These are phyloP conservation scores for Hyaloscypha finlandica DNA, from an alignment of 495 filamentous ascomycete species.

Conservation along the genomic window DNA sequence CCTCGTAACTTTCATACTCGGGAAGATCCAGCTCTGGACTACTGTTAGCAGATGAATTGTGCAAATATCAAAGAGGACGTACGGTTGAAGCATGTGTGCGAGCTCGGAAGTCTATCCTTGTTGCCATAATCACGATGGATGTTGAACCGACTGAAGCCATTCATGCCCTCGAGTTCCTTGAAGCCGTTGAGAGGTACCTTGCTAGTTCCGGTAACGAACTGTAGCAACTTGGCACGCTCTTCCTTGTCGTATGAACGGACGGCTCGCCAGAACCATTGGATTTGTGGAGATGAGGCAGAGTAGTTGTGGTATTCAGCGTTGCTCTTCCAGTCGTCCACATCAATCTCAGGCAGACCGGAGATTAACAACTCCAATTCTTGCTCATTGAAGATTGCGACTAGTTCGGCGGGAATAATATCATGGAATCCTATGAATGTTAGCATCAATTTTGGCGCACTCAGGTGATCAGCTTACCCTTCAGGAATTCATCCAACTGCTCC, in stretches of 20 bases:
- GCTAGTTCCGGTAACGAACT: constrained; percentile 97
- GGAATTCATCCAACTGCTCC: constrained; percentile 92
- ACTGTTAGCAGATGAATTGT: constrained; percentile 7
- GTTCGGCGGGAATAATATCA: constrained; percentile 92
- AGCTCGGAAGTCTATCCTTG: constrained; percentile 94
- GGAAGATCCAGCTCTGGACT: constrained; percentile 91
- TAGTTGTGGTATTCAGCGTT: constrained; percentile 99
- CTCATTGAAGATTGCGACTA: constrained; percentile 98
- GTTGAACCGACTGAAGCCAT: constrained; percentile 96
- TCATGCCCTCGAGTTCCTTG: constrained; percentile 99
- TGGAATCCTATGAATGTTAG: constrained; percentile 71
- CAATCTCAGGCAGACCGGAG: constrained; percentile 94
- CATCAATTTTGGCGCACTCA: neutral
- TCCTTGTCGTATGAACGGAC: constrained; percentile 99
- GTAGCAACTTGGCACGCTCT: constrained; percentile 93
- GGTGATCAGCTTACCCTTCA: constrained; percentile 65
- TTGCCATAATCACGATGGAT: constrained; percentile 98
- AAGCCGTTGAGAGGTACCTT: constrained; percentile 99
- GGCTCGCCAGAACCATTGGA: constrained; percentile 99
- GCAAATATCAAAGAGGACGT: constrained; percentile 50
- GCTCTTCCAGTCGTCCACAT: constrained; percentile 98
- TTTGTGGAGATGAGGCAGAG: constrained; percentile 88
- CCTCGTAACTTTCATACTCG: constrained; percentile 96
- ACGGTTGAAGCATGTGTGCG: constrained; percentile 99
- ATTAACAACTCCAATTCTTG: constrained; percentile 97